Base-by-base conservation (phyloP, 352 stramenopile genomes). In the Globisporangium cederbergense region DNA sequence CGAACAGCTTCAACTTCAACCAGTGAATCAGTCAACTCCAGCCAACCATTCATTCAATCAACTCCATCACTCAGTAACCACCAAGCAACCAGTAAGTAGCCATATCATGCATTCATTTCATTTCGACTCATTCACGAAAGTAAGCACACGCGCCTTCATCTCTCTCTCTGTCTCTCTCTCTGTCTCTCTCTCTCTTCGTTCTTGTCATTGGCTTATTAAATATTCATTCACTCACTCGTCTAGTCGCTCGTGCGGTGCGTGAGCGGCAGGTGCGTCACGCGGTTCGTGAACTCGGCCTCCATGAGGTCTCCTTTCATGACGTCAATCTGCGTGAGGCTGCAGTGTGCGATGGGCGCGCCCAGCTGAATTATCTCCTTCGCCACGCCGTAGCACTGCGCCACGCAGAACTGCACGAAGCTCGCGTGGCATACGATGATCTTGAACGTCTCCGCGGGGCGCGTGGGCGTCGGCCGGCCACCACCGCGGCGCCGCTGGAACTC, bases 321-420 rank as follows among this genome's bases (percentile, higher is more conserved):
- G 45, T 91, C 76, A 38, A 93, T 85, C 60, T 88, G 77, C 16
- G 80, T 90, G 62, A 93, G 65, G 60, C 82, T 90, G 74, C 84
- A 91, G 64, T 93, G 84, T 20, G 65, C 72, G 40, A 93, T 91
- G 0, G 84, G 82, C 8, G 82, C 82, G 14, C 84, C 84, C 30
- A 93, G 74, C 66, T 89, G 83, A 40, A 93, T 88, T 28, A 93
- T 81, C 55, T 90, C 84, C 58, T 88, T 91, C 1, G 79, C 70
- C 25, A 93, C 77, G 16, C 77, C 62, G 70, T 89, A 83, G 58
- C 74, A 88, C 62, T 77, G 72, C 34, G 84, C 78, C 56, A 93
- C 71, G 51, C 78, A 91, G 63, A 83, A 87, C 67, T 93, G 79
- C 53, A 90, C 82, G 67, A 93, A 90, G 71, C 84, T 93, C 36